Evolutionary conservation across 441 rosid genomes (phyloP), one percentile per base, ranked within the genome.

Genomic region (Pelargonium cotyledonis): DNA sequence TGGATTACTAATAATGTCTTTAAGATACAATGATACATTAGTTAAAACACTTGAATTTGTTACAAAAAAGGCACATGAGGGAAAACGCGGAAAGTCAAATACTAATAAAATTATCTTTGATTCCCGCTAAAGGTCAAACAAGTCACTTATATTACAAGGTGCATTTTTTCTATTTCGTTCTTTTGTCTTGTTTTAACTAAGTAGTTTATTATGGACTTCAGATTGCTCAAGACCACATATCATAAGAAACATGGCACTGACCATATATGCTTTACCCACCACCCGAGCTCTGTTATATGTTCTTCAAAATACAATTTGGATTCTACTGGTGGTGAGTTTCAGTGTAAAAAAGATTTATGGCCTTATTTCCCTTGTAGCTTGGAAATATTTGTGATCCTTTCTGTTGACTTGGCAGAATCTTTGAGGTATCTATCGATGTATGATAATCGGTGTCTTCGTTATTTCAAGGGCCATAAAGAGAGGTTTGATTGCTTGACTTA

Each of bases 391-490:
- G 60, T 68, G 53, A 66, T 66, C 55, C 66, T 4, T 66, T 68
- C 18, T 23, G 14, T 19, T 14, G 26, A 69, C 60, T 73, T 81
- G 67, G 67, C 89, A 91, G 97, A 95, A 72, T 84, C 96, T 29
- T 68, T 95, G 70, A 83, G 96, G 73, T 91, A 91, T 83, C 81
- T 91, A 47, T 94, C 99, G 8, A 88, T 94, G 96, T 89, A 88
- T 49, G 99, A 94, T 80, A 94, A 94, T 69, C 82, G 97, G 73
- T 82, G 88, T 76, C 96, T 94, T 68, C 99, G 95, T 70, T 91
- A 94, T 80, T 94, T 94, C 78, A 94, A 91, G 81, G 99, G 99
- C 21, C 99, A 94, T 77, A 89, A 85, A 74, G 92, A 91, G 78
- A 94, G 96, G 99, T 89, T 53, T 60, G 74, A 60, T 26, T 43